Conservation (phyloP, 371 early-diverging fungal species). For the Mucor saturninus region DNA sequence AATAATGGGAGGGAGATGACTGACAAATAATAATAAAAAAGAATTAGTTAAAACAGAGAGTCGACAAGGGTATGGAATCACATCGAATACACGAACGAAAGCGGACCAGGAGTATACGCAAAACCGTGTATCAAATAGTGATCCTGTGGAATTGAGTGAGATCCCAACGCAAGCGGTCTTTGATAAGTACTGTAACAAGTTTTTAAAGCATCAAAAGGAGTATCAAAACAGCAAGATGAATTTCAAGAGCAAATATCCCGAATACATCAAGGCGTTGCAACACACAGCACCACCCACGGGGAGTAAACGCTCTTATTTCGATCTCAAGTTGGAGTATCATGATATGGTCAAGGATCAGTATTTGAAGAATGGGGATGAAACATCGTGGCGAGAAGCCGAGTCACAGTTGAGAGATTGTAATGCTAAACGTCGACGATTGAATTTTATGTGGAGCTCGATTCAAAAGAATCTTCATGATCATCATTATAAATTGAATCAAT, state of each 20-base stretch:
- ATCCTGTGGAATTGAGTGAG: background rate
- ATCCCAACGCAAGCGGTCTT: constrained; percentile 9
- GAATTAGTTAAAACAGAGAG: no score
- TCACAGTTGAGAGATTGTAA: constrained; percentile 11
- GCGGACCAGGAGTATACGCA: background rate
- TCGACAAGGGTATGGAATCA: background rate
- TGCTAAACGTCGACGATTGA: constrained; percentile 15
- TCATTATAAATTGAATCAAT: constrained; percentile 3
- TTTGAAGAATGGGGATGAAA: background rate
- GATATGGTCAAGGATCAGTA: constrained; percentile 8
- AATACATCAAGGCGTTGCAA: constrained; percentile 12
- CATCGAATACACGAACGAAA: background rate
- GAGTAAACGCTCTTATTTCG: constrained; percentile 18
- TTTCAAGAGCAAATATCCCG: constrained; percentile 10
- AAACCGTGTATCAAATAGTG: background rate
- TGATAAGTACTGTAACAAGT: constrained; percentile 11
- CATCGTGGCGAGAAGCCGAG: constrained; percentile 6
- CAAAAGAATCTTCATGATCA: constrained; percentile 10
- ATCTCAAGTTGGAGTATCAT: constrained; percentile 19
- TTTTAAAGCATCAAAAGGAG: background rate
- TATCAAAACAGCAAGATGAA: constrained; percentile 10
- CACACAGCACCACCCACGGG: constrained; percentile 12
- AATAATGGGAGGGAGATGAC: no score
- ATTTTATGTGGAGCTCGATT: constrained; percentile 23
- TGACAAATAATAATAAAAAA: no score